These are phyloP conservation scores for Cercospora citrullina DNA, from an alignment of 2,329 filamentous ascomycete genomes.

Conservation along the genomic window DNA sequence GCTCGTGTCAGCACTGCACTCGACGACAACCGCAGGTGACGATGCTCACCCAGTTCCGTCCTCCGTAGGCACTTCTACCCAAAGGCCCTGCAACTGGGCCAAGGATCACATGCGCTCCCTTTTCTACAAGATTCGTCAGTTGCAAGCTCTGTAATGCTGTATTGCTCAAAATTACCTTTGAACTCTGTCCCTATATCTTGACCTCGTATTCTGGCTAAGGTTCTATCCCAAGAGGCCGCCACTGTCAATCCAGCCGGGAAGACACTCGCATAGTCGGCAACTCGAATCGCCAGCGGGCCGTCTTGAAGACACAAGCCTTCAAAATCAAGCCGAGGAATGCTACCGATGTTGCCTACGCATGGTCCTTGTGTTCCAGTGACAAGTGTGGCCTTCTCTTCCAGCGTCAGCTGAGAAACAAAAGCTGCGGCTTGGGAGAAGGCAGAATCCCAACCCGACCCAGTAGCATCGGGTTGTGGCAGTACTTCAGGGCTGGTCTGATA, in stretches of 20 bases:
- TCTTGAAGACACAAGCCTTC: constrained; percentile 82
- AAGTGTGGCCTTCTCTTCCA: constrained; percentile 38
- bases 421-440: constrained; percentile 36
- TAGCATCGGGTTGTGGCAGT: constrained; percentile 28
- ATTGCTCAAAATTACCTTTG: constrained; percentile 38
- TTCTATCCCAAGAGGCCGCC: constrained; percentile 84
- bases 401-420: constrained; percentile 39
- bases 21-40: not conserved
- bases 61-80: constrained; percentile 79
- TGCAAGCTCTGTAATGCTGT: not conserved
- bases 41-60: constrained; percentile 70
- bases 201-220: constrained; percentile 66
- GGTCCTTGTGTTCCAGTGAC: constrained; percentile 35
- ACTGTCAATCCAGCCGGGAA: constrained; percentile 87
- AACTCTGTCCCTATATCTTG: constrained; percentile 73
- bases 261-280: constrained; percentile 78
- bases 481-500: constrained; percentile 11
- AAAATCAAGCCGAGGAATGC: constrained; percentile 60
- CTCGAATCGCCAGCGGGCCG: constrained; percentile 78
- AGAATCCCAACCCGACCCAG: constrained; percentile 35
- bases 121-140: constrained; percentile 37
- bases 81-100: constrained; percentile 82
- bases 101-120: constrained; percentile 74
- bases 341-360: constrained; percentile 46
- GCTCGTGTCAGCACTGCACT: not conserved